Conservation (phyloP, 73 alveolate genomes). For the Blepharisma japonicum region DNA sequence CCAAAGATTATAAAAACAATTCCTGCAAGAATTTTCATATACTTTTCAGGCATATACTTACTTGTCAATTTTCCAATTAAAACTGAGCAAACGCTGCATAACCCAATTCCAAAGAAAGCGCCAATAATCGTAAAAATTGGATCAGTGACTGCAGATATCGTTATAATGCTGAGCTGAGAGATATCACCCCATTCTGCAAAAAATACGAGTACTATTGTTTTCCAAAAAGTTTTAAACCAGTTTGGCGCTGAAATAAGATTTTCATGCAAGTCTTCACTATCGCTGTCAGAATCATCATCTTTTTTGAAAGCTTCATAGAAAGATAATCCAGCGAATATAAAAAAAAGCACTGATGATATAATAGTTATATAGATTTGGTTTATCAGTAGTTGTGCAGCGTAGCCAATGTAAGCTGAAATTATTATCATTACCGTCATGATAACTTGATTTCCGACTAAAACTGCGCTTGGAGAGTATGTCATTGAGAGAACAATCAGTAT, state of each 20-base stretch:
- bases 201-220: conserved; percentile 28
- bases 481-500: conserved; percentile 29
- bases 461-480: conserved; percentile 29
- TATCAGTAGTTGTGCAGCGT: background rate
- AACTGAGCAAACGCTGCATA: too few species aligned
- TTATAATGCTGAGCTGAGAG: conserved; percentile 29
- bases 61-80: too few species aligned
- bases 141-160: conserved; percentile 21
- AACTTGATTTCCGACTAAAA: conserved; percentile 23
- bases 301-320: conserved; percentile 28
- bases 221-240: background rate
- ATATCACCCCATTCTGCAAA: conserved; percentile 45
- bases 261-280: conserved; percentile 16
- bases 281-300: background rate
- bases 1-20: too few species aligned
- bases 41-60: too few species aligned
- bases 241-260: background rate
- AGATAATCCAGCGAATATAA: conserved; percentile 6
- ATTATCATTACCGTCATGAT: conserved; percentile 31
- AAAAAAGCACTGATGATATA: conserved; percentile 24
- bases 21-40: too few species aligned
- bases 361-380: background rate
- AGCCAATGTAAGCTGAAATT: conserved; percentile 31
- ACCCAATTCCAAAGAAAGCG: too few species aligned
- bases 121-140: background rate